Evolutionary conservation across 164 flowering plant genomes (phyloP), one percentile per base, ranked within the genome.

Genomic region (Echeveria elegans): DNA sequence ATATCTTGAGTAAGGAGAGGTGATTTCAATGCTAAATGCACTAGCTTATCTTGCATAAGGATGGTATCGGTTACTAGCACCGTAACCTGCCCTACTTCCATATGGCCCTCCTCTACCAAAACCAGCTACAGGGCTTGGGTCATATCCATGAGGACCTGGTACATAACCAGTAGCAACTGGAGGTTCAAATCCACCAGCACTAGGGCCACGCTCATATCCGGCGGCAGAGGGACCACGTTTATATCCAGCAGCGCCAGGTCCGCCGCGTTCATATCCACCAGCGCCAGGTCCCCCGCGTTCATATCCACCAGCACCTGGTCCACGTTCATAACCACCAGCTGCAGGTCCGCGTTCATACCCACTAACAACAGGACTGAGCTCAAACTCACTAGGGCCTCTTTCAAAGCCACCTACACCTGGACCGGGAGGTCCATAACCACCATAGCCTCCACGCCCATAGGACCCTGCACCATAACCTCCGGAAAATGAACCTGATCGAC

Each of bases 391-490:
- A 2, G 66, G 63, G 53, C 63, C 32, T 24, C 67, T 59, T 28
- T 68, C 63, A 19, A 53, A 69, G 5, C 45, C 47, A 72, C 50
- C 26, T 30, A 38, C 75, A 53, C 67, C 63, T 9, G 41, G 64
- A 31, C 77, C 77, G 34, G 77, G 36, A 61, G 76, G 70, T 16
- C 72, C 74, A 68, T 72, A 76, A 30, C 78, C 64, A 3, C 77
- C 76, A 70, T 73, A 70, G 60, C 75, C 78, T 34, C 79, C 81
- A 18, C 79, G 73, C 21, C 75, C 81, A 72, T 72, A 80, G 14
- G 75, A 79, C 53, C 82, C 85, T 72, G 78, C 78, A 65, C 85
- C 76, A 72, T 64, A 76, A 6, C 80, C 79, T 23, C 81, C 77
- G 24, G 75, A 75, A 71, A 76, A 77, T 31, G 82, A 71, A 58